These are phyloP conservation scores for Taxawa tesnikishii DNA, from an alignment of 2,329 filamentous ascomycete species.

Conservation along the genomic window DNA sequence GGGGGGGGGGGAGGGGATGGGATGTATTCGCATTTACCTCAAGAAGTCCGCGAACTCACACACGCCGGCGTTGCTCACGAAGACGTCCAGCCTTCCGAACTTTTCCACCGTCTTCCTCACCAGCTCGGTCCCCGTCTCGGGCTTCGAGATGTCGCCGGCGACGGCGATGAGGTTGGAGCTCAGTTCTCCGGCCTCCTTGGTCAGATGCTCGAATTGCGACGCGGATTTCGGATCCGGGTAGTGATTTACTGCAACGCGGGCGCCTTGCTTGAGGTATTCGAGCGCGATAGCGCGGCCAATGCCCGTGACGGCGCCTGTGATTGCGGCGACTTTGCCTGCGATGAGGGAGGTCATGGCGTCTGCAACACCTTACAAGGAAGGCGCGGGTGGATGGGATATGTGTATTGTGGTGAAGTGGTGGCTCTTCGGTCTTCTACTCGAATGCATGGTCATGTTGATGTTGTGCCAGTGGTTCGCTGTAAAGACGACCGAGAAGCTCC, in stretches of 20 bases:
- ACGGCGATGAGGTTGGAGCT: constrained; percentile 47
- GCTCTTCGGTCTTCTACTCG: too few species aligned
- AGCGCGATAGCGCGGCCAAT: constrained; percentile 79
- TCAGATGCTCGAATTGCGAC: constrained; percentile 36
- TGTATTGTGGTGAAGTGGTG: too few species aligned
- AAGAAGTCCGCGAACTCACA: constrained; percentile 84
- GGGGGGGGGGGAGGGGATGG: too few species aligned
- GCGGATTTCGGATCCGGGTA: constrained; percentile 44
- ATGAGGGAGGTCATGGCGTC: constrained; percentile 10
- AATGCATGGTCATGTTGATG: too few species aligned
- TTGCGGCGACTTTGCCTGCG: constrained; percentile 16
- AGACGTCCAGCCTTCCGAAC: constrained; percentile 49
- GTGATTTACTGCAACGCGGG: constrained; percentile 70
- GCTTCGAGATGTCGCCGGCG: constrained; percentile 64
- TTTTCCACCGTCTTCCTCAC: constrained; percentile 52
- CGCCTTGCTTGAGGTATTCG: constrained; percentile 65
- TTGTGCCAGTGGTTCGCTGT: too few species aligned
- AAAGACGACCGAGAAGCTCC: too few species aligned
- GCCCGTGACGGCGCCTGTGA: constrained; percentile 18
- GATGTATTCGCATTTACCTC: constrained; percentile 41
- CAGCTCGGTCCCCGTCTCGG: constrained; percentile 56
- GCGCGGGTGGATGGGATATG: too few species aligned
- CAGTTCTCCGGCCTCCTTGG: constrained; percentile 22
- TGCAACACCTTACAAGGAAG: too few species aligned
- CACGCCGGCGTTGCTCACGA: constrained; percentile 80